Conservation (phyloP, 2,329 filamentous ascomycete species). For the Botrytis tulipae region DNA sequence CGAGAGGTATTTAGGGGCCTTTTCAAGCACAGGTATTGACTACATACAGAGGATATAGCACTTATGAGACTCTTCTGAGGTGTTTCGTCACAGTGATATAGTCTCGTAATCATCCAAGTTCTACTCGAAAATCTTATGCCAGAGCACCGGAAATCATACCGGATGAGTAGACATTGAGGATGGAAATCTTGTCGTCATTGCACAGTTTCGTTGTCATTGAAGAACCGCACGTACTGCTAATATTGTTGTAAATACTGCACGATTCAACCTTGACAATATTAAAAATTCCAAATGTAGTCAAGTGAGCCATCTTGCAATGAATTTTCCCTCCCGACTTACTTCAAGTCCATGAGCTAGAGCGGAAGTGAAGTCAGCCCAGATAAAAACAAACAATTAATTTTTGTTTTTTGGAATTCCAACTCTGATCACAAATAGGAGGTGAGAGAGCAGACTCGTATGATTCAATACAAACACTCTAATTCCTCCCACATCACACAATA, state of each 20-base stretch:
- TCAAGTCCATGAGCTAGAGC: neutral
- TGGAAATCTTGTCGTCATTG: too few relatives aligned
- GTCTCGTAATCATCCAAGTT: too few relatives aligned
- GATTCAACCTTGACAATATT: neutral
- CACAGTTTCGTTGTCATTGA: too few relatives aligned
- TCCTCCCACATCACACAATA: neutral
- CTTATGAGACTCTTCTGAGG: too few relatives aligned
- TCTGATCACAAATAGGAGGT: neutral
- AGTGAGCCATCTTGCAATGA: neutral
- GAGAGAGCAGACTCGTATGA: neutral
- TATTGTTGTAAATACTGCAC: fast-evolving
- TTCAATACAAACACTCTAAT: neutral
- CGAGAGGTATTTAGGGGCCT: too few relatives aligned
- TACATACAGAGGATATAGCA: too few relatives aligned
- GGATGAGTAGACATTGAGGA: too few relatives aligned
- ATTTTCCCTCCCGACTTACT: neutral
- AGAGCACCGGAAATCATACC: too few relatives aligned
- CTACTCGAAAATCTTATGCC: too few relatives aligned
- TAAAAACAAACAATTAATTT: neutral
- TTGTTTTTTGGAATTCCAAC: too few relatives aligned
- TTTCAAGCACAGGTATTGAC: too few relatives aligned
- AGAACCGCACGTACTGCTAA: neutral
- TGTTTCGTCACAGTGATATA: too few relatives aligned
- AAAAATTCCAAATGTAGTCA: neutral
- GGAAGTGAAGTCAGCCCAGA: neutral